Percentiles rank a stretch among this genome's conserved stretches.
phyloP scores from a whole-genome alignment of 345 rosid species.

The Euphorbia pulcherrima region DNA sequence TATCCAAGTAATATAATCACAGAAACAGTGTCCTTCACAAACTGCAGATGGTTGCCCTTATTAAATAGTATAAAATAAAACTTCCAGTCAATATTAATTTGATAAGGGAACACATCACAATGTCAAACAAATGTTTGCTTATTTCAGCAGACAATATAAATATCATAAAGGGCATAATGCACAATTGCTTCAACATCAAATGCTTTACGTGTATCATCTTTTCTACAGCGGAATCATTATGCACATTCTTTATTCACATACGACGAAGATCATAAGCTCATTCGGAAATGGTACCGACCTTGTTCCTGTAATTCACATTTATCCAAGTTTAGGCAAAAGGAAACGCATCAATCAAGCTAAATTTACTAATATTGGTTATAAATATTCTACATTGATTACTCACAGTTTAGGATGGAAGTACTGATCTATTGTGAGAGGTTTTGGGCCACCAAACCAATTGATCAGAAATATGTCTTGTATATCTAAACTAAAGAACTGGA shows the following conservation, averaged over 20 bases:
- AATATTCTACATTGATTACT: conserved; percentile 27
- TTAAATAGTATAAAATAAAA: no score
- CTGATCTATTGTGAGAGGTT: conserved; percentile 69
- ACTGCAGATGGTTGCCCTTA: no score
- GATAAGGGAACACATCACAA: neutral
- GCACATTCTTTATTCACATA: neutral
- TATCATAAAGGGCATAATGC: neutral
- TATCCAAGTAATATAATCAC: no score
- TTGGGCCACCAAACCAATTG: conserved; percentile 91
- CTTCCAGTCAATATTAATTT: no score
- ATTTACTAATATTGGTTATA: neutral
- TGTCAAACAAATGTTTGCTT: neutral
- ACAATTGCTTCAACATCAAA: conserved; percentile 7
- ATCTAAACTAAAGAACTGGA: conserved; percentile 63
- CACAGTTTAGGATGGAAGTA: conserved; percentile 61
- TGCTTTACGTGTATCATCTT: conserved; percentile 2
- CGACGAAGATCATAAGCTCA: neutral
- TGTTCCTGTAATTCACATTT: conserved; percentile 28
- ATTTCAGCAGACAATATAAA: conserved; percentile 10
- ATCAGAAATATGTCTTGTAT: conserved; percentile 72
- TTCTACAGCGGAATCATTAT: conserved; percentile 6
- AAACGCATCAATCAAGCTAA: conserved; percentile 17
- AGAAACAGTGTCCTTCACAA: no score
- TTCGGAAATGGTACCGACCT: conserved; percentile 15
- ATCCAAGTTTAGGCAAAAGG: conserved; percentile 3